Percentiles rank a stretch among this genome's conserved stretches.
These are phyloP conservation scores for Trypanosoma melophagium DNA, from an alignment of 208 protist genomes.

Conservation along the genomic window DNA sequence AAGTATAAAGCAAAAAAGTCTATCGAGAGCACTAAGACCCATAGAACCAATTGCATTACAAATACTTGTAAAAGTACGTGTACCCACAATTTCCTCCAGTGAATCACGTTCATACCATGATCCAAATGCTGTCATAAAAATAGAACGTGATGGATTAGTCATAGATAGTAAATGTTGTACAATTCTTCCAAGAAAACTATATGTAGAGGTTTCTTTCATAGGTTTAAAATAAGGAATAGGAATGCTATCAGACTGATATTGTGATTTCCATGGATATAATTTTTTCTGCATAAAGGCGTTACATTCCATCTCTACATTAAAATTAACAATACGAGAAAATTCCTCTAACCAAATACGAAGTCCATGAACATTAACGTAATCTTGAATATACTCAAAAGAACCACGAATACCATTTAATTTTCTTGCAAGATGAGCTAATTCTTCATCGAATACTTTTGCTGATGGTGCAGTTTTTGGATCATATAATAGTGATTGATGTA, in stretches of 20 bases:
- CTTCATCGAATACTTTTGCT: slow-evolving; percentile 54
- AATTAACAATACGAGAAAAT: slow-evolving; percentile 95
- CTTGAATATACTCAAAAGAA: slow-evolving; percentile 97
- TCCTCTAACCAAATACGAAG: slow-evolving; percentile 97
- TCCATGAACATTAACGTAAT: slow-evolving; percentile 98
- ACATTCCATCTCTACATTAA: slow-evolving; percentile 97
- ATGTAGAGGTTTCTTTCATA: slow-evolving; percentile 34
- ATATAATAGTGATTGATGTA: slow-evolving; percentile 75
- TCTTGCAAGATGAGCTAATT: slow-evolving; percentile 70
- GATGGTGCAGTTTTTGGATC: slow-evolving; percentile 39
- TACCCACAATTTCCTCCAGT: slow-evolving; percentile 77
- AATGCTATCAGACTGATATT: slow-evolving; percentile 91
- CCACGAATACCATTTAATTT: slow-evolving; percentile 89
- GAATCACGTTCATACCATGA: slow-evolving; percentile 82
- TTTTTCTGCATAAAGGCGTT: slow-evolving; percentile 94
- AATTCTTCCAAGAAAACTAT: slow-evolving; percentile 92
- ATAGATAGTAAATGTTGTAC: slow-evolving; percentile 88
- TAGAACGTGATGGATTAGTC: slow-evolving; percentile 70
- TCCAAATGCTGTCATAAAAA: slow-evolving; percentile 81
- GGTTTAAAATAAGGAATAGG: slow-evolving; percentile 91
- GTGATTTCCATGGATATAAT: slow-evolving; percentile 83
- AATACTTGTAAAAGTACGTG: slow-evolving; percentile 84
- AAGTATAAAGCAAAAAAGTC: slow-evolving; percentile 90
- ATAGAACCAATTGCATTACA: slow-evolving; percentile 75
- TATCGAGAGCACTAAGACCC: slow-evolving; percentile 82